A percentile compares a stretch with the other conserved stretches of the same genome.
These are phyloP conservation scores for Penicillium olsonii DNA, from an alignment of 2,329 filamentous ascomycete species.

Conservation along the genomic window DNA sequence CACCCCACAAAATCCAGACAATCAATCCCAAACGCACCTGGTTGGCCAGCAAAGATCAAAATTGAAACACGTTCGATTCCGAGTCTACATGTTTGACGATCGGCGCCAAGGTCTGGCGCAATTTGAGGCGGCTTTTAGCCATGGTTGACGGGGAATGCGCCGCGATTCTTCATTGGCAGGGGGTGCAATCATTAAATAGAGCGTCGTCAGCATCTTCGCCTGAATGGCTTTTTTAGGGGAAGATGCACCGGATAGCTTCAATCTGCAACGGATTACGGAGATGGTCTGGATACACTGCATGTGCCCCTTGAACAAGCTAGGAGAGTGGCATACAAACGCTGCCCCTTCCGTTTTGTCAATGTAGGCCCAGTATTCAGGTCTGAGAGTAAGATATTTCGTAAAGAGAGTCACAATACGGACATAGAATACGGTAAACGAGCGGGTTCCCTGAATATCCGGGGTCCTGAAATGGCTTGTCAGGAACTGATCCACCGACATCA, in stretches of 20 bases:
- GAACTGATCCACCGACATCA: neutral
- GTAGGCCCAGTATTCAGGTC: too few relatives aligned
- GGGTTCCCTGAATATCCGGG: neutral
- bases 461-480: neutral
- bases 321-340: neutral
- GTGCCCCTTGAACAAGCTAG: neutral
- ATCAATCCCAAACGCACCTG: neutral
- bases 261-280: neutral
- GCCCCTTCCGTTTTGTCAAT: too few relatives aligned
- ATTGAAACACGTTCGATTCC: neutral
- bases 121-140: slow-evolving; percentile 6
- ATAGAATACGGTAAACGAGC: neutral
- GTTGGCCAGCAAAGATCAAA: neutral
- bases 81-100: neutral
- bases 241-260: slow-evolving; percentile 4
- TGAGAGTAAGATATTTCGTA: too few relatives aligned
- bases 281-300: neutral
- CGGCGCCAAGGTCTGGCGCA: slow-evolving; percentile 4
- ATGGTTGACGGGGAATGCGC: neutral
- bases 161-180: neutral
- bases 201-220: slow-evolving; percentile 9
- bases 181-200: neutral
- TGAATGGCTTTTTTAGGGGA: slow-evolving; percentile 1
- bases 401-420: too few relatives aligned
- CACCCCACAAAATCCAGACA: neutral